Base-by-base conservation (phyloP, 2,329 filamentous ascomycete genomes). In the Aspergillus fructus region DNA sequence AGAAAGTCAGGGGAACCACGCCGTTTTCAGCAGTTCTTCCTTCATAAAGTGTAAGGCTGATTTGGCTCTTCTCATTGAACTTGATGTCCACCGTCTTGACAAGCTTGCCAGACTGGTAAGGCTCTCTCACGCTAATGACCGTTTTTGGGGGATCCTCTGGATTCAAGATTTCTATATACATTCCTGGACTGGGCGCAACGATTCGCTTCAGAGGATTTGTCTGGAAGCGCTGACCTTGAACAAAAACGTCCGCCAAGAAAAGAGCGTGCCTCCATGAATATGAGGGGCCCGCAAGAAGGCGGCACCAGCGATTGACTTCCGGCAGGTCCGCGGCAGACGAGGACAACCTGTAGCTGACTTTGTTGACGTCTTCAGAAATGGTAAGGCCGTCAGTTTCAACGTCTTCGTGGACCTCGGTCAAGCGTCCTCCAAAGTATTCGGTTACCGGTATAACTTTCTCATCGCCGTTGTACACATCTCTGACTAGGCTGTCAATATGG, bases 141-240 rank as follows among this genome's bases (percentile, higher is more conserved):
- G 93, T 97, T 79, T 90, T 93, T 59, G 84, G 77, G 4, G 93
- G 88, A 42, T 96, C 87, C 58, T 93, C 88, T 21, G 93, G 92
- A 70, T 93, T 79, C 21, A 83, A 75, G 60, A 99, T 90, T 78
- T 99, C 94, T 34, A 99, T 91, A 59, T 92, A 89, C 75, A 97
- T 86, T 47, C 94, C 94, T 34, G 88, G 87, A 13, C 87, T 85
- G 13, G 94, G 94, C 11, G 90, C 88, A 64, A 97, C 93, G 59
- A 99, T 92, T 56, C 93, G 88, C 72, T 88, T 89, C 79, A 97
- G 89, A 0, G 94, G 96, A 78, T 99, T 99, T 57, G 91, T 96
- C 79, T 97, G 91, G 80, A 96, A 97, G 71, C 96, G 92, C 74
- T 96, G 89, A 15, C 93, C 94, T 76, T 99, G 94, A 4, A 97